These are phyloP conservation scores for Arthrobotrys entomopaga DNA, from an alignment of 2,329 filamentous ascomycete species.

Conservation along the genomic window DNA sequence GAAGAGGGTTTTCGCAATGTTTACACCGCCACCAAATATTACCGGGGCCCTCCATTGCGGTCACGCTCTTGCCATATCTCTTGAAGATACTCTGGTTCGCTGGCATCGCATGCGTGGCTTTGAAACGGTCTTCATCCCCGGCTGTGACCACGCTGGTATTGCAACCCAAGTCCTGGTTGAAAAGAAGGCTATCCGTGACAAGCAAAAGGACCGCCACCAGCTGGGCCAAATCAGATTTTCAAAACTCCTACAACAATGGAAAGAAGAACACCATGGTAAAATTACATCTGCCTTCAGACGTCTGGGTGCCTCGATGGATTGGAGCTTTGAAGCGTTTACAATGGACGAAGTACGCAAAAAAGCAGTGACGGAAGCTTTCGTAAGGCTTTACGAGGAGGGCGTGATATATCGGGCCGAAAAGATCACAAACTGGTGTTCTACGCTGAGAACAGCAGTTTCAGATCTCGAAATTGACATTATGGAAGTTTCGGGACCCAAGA, in stretches of 20 bases:
- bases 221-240: constrained; percentile 54
- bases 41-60: constrained; percentile 58
- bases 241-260: constrained; percentile 55
- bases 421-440: constrained; percentile 58
- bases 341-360: constrained; percentile 48
- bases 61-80: constrained; percentile 57
- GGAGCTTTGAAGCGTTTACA: constrained; percentile 56
- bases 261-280: constrained; percentile 49
- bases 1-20: constrained; percentile 43
- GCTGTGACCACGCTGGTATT: constrained; percentile 58
- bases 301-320: constrained; percentile 57
- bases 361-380: constrained; percentile 57
- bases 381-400: constrained; percentile 56
- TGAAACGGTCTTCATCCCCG: constrained; percentile 57
- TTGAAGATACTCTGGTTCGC: constrained; percentile 57
- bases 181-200: constrained; percentile 50
- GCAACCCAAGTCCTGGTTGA: constrained; percentile 58
- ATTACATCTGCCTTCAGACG: constrained; percentile 55
- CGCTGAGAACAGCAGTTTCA: constrained; percentile 57
- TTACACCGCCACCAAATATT: constrained; percentile 58
- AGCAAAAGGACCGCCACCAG: constrained; percentile 42
- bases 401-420: constrained; percentile 57
- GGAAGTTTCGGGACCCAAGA: constrained; percentile 45
- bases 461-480: constrained; percentile 57
- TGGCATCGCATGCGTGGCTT: constrained; percentile 58